These are phyloP conservation scores for Amanita inopinata DNA, from an alignment of 768 basidiomycete species.

Conservation along the genomic window DNA sequence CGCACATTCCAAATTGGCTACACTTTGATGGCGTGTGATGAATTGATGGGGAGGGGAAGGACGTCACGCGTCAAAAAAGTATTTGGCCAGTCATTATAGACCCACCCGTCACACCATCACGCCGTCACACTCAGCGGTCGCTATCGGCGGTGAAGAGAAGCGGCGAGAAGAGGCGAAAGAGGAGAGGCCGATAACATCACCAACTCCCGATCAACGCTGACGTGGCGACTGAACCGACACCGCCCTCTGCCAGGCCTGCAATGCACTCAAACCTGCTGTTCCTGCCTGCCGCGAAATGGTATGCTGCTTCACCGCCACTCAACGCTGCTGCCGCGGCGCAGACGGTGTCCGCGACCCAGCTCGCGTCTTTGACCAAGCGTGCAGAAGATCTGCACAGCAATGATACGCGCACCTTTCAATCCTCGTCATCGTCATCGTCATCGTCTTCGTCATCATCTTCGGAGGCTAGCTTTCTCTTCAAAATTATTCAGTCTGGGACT, in stretches of 20 bases:
- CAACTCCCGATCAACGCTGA: too few relatives aligned
- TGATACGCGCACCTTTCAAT: conserved; percentile 35
- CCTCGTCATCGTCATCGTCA: conserved; percentile 41
- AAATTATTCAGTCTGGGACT: conserved; percentile 82
- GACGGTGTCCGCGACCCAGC: conserved; percentile 21
- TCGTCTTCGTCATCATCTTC: conserved; percentile 54
- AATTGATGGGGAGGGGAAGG: too few relatives aligned
- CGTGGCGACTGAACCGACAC: too few relatives aligned
- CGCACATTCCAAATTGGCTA: conserved; percentile 10
- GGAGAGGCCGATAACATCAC: too few relatives aligned
- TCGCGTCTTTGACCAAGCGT: conserved; percentile 35
- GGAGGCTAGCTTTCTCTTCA: conserved; percentile 73
- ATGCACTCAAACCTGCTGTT: conserved; percentile 29
- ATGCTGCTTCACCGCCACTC: conserved; percentile 35
- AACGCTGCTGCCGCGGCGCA: conserved; percentile 14
- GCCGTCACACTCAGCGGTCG: too few relatives aligned
- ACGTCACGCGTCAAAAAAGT: too few relatives aligned
- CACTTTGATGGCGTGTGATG: too few relatives aligned
- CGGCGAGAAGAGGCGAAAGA: too few relatives aligned
- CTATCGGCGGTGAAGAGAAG: too few relatives aligned
- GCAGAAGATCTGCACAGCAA: conserved; percentile 39
- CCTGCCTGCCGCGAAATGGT: conserved; percentile 44
- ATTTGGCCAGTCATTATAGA: too few relatives aligned
- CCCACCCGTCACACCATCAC: too few relatives aligned
- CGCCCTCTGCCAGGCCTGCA: too few relatives aligned